Percentiles rank a stretch among this genome's conserved stretches.
Evolutionary conservation across 2,329 filamentous ascomycete genomes (phyloP).

Genomic region (Akanthomyces muscarius): DNA sequence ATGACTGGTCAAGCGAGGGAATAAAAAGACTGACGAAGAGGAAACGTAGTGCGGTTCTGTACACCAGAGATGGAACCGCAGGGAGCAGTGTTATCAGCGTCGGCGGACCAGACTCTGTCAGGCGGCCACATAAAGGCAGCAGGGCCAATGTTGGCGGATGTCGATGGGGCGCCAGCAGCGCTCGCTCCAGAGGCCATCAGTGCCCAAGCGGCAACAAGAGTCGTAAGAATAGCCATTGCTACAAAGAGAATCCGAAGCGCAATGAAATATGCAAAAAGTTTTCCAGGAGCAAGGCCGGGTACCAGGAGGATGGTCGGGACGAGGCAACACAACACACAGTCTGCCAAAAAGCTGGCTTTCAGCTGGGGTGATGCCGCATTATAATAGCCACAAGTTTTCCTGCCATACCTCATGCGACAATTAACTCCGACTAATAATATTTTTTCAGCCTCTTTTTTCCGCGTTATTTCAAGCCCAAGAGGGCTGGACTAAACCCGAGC

Average conservation of each 20-base stretch:
- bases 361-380: not conserved
- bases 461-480: not conserved
- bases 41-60: slow-evolving; percentile 52
- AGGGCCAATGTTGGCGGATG: slow-evolving; percentile 42
- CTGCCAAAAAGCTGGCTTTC: not conserved
- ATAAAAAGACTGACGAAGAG: slow-evolving; percentile 39
- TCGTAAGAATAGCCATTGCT: slow-evolving; percentile 22
- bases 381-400: not conserved
- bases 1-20: not conserved
- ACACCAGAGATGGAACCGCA: slow-evolving; percentile 50
- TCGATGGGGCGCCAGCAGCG: slow-evolving; percentile 14
- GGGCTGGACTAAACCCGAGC: not conserved
- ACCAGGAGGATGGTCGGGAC: not conserved
- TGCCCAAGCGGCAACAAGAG: slow-evolving; percentile 15
- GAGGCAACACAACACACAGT: not conserved
- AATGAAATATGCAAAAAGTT: not conserved
- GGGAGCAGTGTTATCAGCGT: slow-evolving; percentile 52
- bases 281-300: not conserved
- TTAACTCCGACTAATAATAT: not conserved
- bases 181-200: slow-evolving; percentile 13
- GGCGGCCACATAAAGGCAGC: slow-evolving; percentile 59
- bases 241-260: not conserved
- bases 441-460: not conserved
- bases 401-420: not conserved
- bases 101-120: slow-evolving; percentile 52